These are phyloP conservation scores for Lachancea meyersii DNA, from an alignment of 805 yeast genomes.

Conservation along the genomic window DNA sequence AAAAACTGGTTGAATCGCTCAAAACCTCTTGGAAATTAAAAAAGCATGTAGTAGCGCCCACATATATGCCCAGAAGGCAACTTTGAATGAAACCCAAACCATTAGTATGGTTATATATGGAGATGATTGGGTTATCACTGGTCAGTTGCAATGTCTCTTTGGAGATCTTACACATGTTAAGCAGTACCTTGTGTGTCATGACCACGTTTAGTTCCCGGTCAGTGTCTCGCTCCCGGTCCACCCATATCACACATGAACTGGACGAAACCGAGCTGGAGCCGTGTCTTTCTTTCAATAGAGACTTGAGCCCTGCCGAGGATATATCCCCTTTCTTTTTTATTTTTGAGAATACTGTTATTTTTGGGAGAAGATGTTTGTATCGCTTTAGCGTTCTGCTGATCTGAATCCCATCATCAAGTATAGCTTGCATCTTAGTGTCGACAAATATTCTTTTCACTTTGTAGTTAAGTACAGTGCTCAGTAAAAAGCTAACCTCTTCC, in stretches of 20 bases:
- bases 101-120: constrained; percentile 75
- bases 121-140: constrained; percentile 65
- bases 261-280: constrained; percentile 16
- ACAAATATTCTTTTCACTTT: constrained; percentile 67
- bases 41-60: constrained; percentile 80
- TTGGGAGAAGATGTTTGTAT: constrained; percentile 23
- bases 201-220: constrained; percentile 25
- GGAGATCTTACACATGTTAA: constrained; percentile 78
- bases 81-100: constrained; percentile 89
- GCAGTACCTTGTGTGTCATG: constrained; percentile 52
- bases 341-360: constrained; percentile 29
- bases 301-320: constrained; percentile 18
- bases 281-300: constrained; percentile 16
- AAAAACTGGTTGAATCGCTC: constrained; percentile 65
- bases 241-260: constrained; percentile 26
- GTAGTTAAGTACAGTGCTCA: constrained; percentile 61
- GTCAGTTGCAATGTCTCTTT: constrained; percentile 88
- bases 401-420: constrained; percentile 22
- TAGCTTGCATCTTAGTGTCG: constrained; percentile 38
- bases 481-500: constrained; percentile 67
- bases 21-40: constrained; percentile 75
- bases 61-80: constrained; percentile 73
- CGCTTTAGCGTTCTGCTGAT: constrained; percentile 23
- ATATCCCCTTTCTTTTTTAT: constrained; percentile 24
- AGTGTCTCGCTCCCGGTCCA: constrained; percentile 23